Evolutionary conservation across 2,329 filamentous ascomycete genomes (phyloP).

Genomic region (Exutisphaerella laricina): DNA sequence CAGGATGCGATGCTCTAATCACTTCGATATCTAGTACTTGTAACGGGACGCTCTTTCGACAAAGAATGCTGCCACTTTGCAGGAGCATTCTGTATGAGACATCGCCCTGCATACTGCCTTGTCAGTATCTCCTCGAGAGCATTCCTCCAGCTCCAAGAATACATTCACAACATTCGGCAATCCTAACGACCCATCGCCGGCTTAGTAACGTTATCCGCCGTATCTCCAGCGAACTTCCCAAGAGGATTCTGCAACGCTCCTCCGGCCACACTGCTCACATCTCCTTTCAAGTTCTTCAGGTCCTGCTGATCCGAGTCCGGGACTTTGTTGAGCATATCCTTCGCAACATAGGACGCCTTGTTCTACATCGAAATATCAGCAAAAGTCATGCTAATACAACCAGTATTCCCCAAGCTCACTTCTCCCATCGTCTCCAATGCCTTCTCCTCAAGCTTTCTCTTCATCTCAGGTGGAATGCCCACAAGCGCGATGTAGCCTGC

Average conservation of each 20-base stretch:
- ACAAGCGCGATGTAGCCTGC: slow-evolving; percentile 43
- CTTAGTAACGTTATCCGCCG: slow-evolving; percentile 23
- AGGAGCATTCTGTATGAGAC: no score
- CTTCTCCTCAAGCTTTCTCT: slow-evolving; percentile 43
- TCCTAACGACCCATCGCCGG: slow-evolving; percentile 23
- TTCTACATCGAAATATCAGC: slow-evolving; percentile 31
- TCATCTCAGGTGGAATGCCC: slow-evolving; percentile 44
- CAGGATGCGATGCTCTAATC: no score
- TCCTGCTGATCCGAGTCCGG: slow-evolving; percentile 33
- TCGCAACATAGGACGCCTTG: slow-evolving; percentile 37
- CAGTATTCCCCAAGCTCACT: no score
- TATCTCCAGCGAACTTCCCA: slow-evolving; percentile 29
- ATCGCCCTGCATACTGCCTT: no score
- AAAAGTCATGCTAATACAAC: no score
- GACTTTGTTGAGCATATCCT: slow-evolving; percentile 27
- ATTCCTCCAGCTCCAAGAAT: no score
- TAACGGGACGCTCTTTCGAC: no score
- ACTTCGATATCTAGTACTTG: no score
- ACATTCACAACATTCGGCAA: not conserved
- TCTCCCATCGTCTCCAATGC: slow-evolving; percentile 49
- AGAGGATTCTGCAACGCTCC: slow-evolving; percentile 35
- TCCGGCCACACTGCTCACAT: slow-evolving; percentile 30
- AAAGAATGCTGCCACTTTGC: no score
- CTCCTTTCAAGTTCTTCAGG: slow-evolving; percentile 32
- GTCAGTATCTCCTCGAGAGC: no score